Evolutionary conservation across 352 stramenopile genomes (phyloP).

Genomic region (Phytophthora tentaculata): DNA sequence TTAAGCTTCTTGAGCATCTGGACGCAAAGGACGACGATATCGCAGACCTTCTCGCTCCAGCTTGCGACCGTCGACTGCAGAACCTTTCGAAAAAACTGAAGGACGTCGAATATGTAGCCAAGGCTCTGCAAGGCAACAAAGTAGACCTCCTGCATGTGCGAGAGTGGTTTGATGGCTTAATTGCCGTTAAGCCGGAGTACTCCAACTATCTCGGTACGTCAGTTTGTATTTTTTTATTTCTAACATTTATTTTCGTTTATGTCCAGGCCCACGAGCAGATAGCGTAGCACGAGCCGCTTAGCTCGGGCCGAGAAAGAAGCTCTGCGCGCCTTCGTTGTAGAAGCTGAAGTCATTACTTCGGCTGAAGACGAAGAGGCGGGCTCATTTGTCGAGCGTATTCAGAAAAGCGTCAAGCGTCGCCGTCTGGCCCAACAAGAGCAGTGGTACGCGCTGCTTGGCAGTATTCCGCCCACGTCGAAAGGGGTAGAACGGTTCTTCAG

Average conservation of each 20-base stretch:
- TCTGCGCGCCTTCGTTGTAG: conserved; percentile 1
- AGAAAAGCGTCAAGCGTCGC: conserved; percentile 1
- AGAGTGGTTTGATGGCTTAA: too few species aligned
- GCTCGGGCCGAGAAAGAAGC: conserved; percentile 6
- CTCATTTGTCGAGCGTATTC: conserved; percentile 17
- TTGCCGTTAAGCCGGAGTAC: conserved; percentile 6
- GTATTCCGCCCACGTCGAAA: conserved; percentile 18
- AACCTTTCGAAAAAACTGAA: conserved; percentile 1
- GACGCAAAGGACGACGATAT: conserved; percentile 5
- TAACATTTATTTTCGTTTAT: neutral
- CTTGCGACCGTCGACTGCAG: neutral
- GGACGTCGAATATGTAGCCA: conserved; percentile 10
- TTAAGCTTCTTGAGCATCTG: conserved; percentile 13
- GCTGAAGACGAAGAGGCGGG: neutral
- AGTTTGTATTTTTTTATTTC: neutral
- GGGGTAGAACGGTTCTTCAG: conserved; percentile 16
- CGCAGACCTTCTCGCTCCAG: conserved; percentile 1
- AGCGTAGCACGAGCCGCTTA: conserved; percentile 5
- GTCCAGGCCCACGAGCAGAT: conserved; percentile 6
- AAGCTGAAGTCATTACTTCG: neutral
- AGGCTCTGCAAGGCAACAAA: conserved; percentile 6
- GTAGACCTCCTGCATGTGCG: conserved; percentile 1
- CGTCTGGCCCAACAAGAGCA: neutral
- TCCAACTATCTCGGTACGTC: conserved; percentile 8
- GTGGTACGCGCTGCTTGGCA: conserved; percentile 3